Percentiles rank a stretch among this genome's conserved stretches.
These are phyloP conservation scores for Cladorrhinum samala DNA, from an alignment of 495 filamentous ascomycete genomes.

Conservation along the genomic window DNA sequence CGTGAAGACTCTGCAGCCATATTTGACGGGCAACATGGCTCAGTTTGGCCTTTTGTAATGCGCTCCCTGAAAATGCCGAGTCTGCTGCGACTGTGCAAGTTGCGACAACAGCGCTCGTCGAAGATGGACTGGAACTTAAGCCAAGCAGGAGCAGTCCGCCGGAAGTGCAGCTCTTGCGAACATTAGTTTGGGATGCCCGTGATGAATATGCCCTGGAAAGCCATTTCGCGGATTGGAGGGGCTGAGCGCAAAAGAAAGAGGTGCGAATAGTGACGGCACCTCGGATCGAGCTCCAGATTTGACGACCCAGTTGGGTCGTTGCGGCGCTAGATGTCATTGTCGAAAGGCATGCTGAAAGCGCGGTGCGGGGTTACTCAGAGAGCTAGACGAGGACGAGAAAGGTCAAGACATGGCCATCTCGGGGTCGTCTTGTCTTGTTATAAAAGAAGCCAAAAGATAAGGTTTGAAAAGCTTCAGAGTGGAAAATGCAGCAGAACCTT, in stretches of 20 bases:
- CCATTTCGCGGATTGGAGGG: constrained; percentile 20
- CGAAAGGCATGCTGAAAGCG: constrained; percentile 31
- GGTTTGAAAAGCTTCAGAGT: constrained; percentile 1
- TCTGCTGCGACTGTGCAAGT: constrained; percentile 38
- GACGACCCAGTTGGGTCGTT: constrained; percentile 40
- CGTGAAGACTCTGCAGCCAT: constrained; percentile 27
- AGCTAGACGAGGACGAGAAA: constrained; percentile 6
- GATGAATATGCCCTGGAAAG: constrained; percentile 15
- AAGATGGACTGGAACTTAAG: constrained; percentile 31
- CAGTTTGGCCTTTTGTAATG: constrained; percentile 29
- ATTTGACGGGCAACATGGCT: constrained; percentile 34
- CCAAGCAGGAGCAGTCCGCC: constrained; percentile 37
- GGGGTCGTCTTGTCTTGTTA: constrained; percentile 1
- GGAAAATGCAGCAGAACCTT: constrained; percentile 12
- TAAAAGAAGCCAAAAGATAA: background rate
- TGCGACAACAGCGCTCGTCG: constrained; percentile 33
- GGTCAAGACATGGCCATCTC: constrained; percentile 19
- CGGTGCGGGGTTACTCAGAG: background rate
- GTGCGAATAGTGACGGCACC: constrained; percentile 31
- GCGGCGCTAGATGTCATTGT: constrained; percentile 43
- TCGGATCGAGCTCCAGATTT: constrained; percentile 39
- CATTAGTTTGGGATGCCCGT: constrained; percentile 23
- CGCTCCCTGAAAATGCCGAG: constrained; percentile 28
- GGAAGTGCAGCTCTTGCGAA: constrained; percentile 38
- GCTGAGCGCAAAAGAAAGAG: constrained; percentile 13